Percentiles rank a stretch among this genome's conserved stretches.
These are phyloP conservation scores for Leucosporidium scottii DNA, from an alignment of 768 basidiomycete species.

Conservation along the genomic window DNA sequence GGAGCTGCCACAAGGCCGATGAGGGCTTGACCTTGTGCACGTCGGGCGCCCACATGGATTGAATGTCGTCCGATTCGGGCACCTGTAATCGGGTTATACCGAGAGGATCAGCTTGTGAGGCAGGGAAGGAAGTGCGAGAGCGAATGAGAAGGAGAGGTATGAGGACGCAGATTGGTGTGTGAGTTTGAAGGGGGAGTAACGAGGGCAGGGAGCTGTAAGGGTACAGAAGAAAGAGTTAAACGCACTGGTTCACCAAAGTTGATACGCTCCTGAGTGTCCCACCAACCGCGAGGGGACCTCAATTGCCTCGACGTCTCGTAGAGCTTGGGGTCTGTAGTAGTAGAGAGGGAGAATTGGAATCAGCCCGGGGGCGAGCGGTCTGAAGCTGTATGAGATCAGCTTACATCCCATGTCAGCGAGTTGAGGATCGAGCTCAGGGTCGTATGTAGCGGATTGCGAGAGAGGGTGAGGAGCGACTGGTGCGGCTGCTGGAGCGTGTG, in stretches of 20 bases:
- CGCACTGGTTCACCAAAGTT: constrained; percentile 45
- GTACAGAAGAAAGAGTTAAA: constrained; percentile 1
- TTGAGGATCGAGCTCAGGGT: constrained; percentile 31
- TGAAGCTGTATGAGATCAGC: neutral
- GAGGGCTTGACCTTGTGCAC: constrained; percentile 41
- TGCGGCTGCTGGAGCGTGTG: constrained; percentile 2
- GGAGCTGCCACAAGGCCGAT: constrained; percentile 39
- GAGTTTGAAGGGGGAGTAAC: neutral
- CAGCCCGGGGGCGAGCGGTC: neutral
- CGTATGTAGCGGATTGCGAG: constrained; percentile 6
- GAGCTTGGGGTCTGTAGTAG: constrained; percentile 40
- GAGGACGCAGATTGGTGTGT: neutral
- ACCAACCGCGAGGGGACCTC: constrained; percentile 42
- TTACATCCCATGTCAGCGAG: constrained; percentile 36
- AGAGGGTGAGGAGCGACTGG: neutral
- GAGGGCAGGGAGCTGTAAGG: neutral
- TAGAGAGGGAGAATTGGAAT: neutral
- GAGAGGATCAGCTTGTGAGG: too few species aligned
- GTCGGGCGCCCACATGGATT: constrained; percentile 46
- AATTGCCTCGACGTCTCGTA: constrained; percentile 40
- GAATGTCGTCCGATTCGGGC: constrained; percentile 45
- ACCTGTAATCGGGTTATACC: constrained; percentile 34
- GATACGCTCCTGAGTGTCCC: constrained; percentile 45
- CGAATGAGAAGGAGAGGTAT: neutral
- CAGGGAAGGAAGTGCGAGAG: too few species aligned